Base-by-base conservation (phyloP, 306 rosid species). In the Cotoneaster glaucophyllus region DNA sequence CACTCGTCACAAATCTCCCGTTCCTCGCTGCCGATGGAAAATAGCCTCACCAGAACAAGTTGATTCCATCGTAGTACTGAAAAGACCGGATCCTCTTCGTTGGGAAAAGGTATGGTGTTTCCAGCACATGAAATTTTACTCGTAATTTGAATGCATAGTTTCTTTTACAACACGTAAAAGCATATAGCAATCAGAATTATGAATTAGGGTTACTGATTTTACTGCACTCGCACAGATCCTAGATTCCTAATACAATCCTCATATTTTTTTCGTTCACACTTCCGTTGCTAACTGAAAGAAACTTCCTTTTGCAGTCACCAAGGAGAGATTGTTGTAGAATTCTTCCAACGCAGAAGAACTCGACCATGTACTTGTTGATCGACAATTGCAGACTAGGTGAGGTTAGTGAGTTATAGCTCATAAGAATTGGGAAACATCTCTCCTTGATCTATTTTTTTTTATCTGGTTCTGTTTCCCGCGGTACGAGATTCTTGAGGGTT, bases 291-390 rank as follows among this genome's bases (percentile, higher is more conserved):
- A 74, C 63, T 53, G 62, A 76, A 82, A 37, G 34, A 74, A 50
- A 74, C 70, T 44, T 74, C 79, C 45, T 50, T 81, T 44, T 85
- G 90, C 88, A 95, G 99, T 87, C 98, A 57, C 98, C 97, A 21
- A 95, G 97, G 79, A 92, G 93, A 67, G 97, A 95, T 83, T 90
- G 97, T 22, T 92, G 99, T 75, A 90, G 96, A 86, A 41, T 92
- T 77, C 70, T 90, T 37, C 86, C 97, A 29, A 67, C 96, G 43
- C 81, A 58, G 6, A 87, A 77, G 78, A 59, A 74, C 28, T 25
- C 92, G 25, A 82, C 87, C 19, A 62, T 92, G 87, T 71, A 79
- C 88, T 31, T 95, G 67, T 83, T 86, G 92, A 89, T 92, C 13
- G 97, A 82, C 7, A 87, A 71, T 67, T 95, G 97, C 73, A 79